Evolutionary conservation across 495 filamentous ascomycete species (phyloP).

Genomic region (Apodospora peruviana): DNA sequence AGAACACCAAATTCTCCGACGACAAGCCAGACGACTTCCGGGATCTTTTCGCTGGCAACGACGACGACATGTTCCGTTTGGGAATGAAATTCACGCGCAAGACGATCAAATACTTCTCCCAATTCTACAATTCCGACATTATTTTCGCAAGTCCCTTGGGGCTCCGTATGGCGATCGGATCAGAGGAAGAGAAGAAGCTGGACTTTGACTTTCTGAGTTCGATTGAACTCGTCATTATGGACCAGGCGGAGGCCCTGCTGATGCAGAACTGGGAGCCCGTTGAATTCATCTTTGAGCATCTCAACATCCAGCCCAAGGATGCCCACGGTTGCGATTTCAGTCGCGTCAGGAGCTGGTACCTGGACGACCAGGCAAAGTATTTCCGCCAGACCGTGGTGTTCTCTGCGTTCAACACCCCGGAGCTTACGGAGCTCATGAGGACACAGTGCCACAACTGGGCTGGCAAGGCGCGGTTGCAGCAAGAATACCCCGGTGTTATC

Average conservation of each 20-base stretch:
- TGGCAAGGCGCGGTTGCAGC: constrained; percentile 68
- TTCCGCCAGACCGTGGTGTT: constrained; percentile 80
- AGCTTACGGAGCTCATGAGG: constrained; percentile 74
- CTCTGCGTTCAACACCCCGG: constrained; percentile 79
- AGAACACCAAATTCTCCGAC: constrained; percentile 58
- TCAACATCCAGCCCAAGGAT: constrained; percentile 85
- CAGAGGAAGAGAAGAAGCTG: constrained; percentile 63
- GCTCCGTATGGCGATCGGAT: constrained; percentile 81
- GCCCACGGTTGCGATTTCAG: constrained; percentile 92
- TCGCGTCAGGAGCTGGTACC: constrained; percentile 84
- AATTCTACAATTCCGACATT: constrained; percentile 95
- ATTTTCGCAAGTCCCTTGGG: constrained; percentile 87
- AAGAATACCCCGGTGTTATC: constrained; percentile 62
- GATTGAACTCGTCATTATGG: constrained; percentile 82
- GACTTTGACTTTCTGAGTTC: constrained; percentile 92
- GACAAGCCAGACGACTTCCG: constrained; percentile 82
- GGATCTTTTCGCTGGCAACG: constrained; percentile 87
- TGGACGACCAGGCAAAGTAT: constrained; percentile 74
- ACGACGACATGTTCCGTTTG: constrained; percentile 92
- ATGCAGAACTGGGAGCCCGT: constrained; percentile 99
- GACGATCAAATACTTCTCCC: constrained; percentile 87
- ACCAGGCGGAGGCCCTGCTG: constrained; percentile 86
- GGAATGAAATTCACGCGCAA: constrained; percentile 94
- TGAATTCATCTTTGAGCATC: constrained; percentile 81
- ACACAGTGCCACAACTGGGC: constrained; percentile 71